Evolutionary conservation across 1,139 yeast species (phyloP), one percentile per base, ranked within the genome.

Genomic region (Hemisphaericaspora xylofermentans): DNA sequence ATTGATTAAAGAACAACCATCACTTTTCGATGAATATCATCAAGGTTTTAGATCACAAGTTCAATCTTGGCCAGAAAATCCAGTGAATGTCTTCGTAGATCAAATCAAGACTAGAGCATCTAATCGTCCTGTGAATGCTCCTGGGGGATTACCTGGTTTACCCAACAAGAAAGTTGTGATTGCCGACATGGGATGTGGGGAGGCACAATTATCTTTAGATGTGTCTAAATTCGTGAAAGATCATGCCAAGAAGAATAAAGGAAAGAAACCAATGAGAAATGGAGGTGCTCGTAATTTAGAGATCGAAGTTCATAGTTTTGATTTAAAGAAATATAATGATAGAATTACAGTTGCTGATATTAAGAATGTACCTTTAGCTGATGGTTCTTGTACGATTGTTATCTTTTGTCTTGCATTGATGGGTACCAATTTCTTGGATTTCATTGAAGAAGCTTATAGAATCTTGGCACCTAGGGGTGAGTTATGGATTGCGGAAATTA

Each of bases 131-230:
- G 81, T 89, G 5, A 88, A 85, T 61, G 96, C 97, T 0, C 97
- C 98, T 1, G 98, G 98, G 49, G 98, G 97, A 2, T 71, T 91
- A 44, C 96, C 96, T 2, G 93, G 93, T 14, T 58, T 76, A 35
- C 57, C 68, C 2, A 56, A 59, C 37, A 75, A 72, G 44, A 67
- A 69, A 41, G 82, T 89, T 29, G 88, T 85, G 2, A 76, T 93
- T 42, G 97, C 98, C 0, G 98, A 93, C 66, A 89, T 93, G 97
- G 98, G 98, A 10, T 93, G 98, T 63, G 98, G 98, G 39, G 98
- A 93, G 62, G 98, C 98, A 0, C 86, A 85, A 55, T 71, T 93
- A 35, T 82, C 96, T 1, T 62, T 75, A 29, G 86, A 88, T 49
- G 74, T 88, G 31, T 66, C 69, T 35, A 71, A 74, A 16, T 78